Evolutionary conservation across 2,329 filamentous ascomycete genomes (phyloP).

Genomic region (Albophoma yamanashiensis): DNA sequence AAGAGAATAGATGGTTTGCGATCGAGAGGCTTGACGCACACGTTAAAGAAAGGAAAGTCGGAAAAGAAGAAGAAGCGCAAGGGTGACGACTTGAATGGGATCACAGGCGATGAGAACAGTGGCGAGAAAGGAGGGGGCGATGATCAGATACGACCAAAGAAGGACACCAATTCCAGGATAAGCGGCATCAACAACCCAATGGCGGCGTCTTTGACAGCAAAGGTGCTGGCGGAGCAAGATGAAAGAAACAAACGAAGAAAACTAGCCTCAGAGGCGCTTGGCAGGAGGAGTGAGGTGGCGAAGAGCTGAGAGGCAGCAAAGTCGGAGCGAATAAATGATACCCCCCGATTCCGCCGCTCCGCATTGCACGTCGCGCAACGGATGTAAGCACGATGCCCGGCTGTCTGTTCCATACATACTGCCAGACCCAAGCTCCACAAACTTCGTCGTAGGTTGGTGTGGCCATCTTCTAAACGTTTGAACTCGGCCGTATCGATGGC

Average conservation of each 20-base stretch:
- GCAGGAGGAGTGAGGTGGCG: constrained; percentile 2
- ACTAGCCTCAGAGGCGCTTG: constrained; percentile 28
- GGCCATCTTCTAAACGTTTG: constrained; percentile 10
- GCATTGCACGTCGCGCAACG: background rate
- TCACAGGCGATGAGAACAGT: constrained; percentile 39
- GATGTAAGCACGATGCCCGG: background rate
- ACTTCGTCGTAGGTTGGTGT: constrained; percentile 14
- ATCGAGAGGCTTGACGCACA: constrained; percentile 68
- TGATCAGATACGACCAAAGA: constrained; percentile 17
- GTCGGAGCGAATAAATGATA: background rate
- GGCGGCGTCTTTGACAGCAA: constrained; percentile 76
- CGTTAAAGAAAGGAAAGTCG: constrained; percentile 68
- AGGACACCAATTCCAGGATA: constrained; percentile 21
- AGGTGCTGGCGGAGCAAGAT: constrained; percentile 79
- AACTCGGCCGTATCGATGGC: constrained; percentile 20
- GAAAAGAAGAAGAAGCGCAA: constrained; percentile 62
- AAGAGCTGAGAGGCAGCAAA: background rate
- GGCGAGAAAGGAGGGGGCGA: constrained; percentile 17
- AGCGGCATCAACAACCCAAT: constrained; percentile 77
- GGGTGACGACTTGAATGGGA: constrained; percentile 23
- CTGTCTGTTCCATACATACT: background rate
- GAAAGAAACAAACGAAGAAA: constrained; percentile 71
- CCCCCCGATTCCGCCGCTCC: background rate
- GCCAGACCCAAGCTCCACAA: constrained; percentile 7
- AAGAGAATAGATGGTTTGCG: constrained; percentile 58